Base-by-base conservation (phyloP, 306 rosid genomes). In the Begonia loranthoides region DNA sequence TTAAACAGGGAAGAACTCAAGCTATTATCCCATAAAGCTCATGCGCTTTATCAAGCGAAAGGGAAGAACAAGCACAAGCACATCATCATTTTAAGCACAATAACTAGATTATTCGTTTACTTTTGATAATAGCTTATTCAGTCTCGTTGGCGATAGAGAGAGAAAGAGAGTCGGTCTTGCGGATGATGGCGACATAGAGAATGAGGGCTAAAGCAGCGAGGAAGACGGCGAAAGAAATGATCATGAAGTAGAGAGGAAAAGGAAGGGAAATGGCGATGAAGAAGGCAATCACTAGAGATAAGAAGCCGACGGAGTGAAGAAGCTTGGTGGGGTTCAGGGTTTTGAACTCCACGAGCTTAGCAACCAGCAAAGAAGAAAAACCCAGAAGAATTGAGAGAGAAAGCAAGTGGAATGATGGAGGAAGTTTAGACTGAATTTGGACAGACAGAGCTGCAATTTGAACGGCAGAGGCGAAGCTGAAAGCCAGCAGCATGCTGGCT, bases 231-330 rank as follows among this genome's bases (percentile, higher is more conserved):
- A 49, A 49, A 11, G 21, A 3, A 6, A 10, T 10, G 12, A 49
- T 49, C 6, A 4, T 5, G 11, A 49, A 14, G 13, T 15, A 10
- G 22, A 49, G 10, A 2, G 52, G n/a, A 49, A 10, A 49, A 49
- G 52, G 52, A 49, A 49, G 16, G 9, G 52, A 16, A 48, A 48
- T 9, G 51, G 51, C 51, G 4, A 48, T 8, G 22, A 48, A 48
- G 22, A 48, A 48, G 51, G 52, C 12, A 5, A 28, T 49, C 24
- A 17, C 19, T 5, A 49, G 22, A 13, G 8, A 49, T 1, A 51
- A 51, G 15, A 22, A 10, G 14, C 40, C 15, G 14, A 51, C 4
- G 6, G 15, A 21, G 34, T 17, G 47, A 3, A 11, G 13, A n/a
- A 10, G 15, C 47, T 12, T 10, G 28, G 15, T 9, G 40, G 33